Evolutionary conservation across 345 rosid species (phyloP).

Genomic region (Passiflora organensis): DNA sequence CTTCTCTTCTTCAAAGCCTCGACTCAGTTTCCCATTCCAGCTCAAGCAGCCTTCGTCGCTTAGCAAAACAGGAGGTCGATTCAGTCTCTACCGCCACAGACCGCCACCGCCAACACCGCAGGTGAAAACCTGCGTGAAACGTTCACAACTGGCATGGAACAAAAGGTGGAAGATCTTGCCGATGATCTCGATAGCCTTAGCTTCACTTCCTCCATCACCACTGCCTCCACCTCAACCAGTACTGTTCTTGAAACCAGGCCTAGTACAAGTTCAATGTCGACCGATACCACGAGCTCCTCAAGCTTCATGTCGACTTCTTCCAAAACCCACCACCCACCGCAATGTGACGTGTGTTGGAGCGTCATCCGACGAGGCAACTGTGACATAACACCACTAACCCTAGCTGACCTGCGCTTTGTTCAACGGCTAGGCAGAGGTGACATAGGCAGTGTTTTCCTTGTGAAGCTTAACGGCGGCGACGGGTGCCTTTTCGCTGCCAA

Average conservation of each 20-base stretch:
- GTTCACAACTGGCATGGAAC: no score
- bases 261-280: slow-evolving; percentile 39
- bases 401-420: slow-evolving; percentile 52
- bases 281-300: slow-evolving; percentile 29
- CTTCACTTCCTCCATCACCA: slow-evolving; percentile 31
- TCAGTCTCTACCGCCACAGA: no score
- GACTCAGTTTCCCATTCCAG: neutral
- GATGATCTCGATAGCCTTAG: slow-evolving; percentile 43
- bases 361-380: slow-evolving; percentile 33
- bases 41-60: no score
- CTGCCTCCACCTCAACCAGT: slow-evolving; percentile 18
- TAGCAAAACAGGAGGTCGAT: no score
- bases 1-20: slow-evolving; percentile 13
- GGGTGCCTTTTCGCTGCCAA: slow-evolving; percentile 70
- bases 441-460: slow-evolving; percentile 82
- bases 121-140: no score
- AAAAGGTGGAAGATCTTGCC: slow-evolving; percentile 14
- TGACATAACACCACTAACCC: slow-evolving; percentile 28
- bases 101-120: neutral
- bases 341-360: slow-evolving; percentile 53
- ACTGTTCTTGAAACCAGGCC: no score
- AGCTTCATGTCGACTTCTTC: slow-evolving; percentile 14
- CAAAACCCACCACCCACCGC: slow-evolving; percentile 36
- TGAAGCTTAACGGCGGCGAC: slow-evolving; percentile 46
- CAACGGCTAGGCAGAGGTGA: slow-evolving; percentile 85